phyloP scores from a whole-genome alignment of 2,329 filamentous ascomycete genomes.

The Trichoderma asperellum region DNA sequence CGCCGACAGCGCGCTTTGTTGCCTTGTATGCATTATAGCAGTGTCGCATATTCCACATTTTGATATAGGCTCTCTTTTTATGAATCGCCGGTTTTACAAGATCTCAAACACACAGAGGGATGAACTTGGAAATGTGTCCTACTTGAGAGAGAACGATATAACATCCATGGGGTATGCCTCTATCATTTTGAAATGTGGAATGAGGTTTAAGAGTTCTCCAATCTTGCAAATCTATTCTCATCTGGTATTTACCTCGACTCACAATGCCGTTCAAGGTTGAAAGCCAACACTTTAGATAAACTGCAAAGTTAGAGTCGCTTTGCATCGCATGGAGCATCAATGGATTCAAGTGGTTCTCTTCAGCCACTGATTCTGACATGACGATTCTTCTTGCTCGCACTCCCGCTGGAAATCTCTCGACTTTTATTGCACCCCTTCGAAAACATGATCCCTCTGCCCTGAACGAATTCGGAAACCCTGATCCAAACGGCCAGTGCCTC shows the following conservation, averaged over 20 bases:
- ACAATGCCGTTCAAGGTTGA: neutral
- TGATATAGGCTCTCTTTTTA: too few species aligned
- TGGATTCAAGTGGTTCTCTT: slow-evolving; percentile 66
- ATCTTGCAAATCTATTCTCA: neutral
- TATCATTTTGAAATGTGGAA: too few species aligned
- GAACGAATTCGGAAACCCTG: slow-evolving; percentile 36
- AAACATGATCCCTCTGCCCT: slow-evolving; percentile 43
- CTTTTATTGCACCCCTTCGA: slow-evolving; percentile 68
- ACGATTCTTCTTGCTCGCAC: slow-evolving; percentile 66
- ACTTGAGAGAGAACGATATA: too few species aligned
- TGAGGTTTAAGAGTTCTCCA: neutral
- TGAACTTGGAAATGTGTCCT: too few species aligned
- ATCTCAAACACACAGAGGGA: too few species aligned
- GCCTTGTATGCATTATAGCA: too few species aligned
- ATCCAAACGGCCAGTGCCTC: slow-evolving; percentile 48
- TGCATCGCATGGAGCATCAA: slow-evolving; percentile 57
- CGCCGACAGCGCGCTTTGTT: too few species aligned
- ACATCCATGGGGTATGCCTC: too few species aligned
- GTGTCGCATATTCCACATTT: too few species aligned
- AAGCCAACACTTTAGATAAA: neutral
- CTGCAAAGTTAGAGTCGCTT: neutral
- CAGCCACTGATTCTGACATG: slow-evolving; percentile 48
- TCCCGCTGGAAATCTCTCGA: slow-evolving; percentile 52
- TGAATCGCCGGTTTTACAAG: too few species aligned
- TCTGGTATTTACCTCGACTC: neutral